Evolutionary conservation across 345 rosid genomes (phyloP), one percentile per base, ranked within the genome.

Genomic region (Brassica juncea): DNA sequence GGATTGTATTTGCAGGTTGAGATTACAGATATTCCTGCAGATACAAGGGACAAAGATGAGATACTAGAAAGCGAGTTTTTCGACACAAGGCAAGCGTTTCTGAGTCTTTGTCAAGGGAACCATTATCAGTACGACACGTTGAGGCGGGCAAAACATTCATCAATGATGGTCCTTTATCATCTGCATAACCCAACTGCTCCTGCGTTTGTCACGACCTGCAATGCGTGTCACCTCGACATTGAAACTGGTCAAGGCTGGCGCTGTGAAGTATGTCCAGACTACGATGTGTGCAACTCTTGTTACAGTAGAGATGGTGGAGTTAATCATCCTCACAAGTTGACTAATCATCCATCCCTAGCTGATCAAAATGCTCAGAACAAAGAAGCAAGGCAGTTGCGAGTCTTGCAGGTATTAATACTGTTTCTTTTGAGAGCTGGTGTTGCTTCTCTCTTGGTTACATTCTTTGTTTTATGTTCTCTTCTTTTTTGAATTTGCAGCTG

Each of bases 221-320:
- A 89, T 68, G 70, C 89, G 60, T 96, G 99, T 74, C 88, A 86
- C 79, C 94, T 92, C 75, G 99, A 96, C 84, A 93, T 96, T 77
- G 98, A 96, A 90, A 86, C 94, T 6, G 99, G 99, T 89, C 98
- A 96, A 84, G 97, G 99, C 71, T 96, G 99, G 99, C 94, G 93
- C 37, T 96, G 99, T 81, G 99, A 96, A 85, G 88, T 93, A 75
- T 96, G 99, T 82, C 97, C 98, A 2, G 97, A 96, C 76, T 96
- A 90, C 83, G 98, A 96, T 83, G 90, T 96, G 62, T 96, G 99
- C 86, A 92, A 93, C 75, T 47, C 84, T 37, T 93, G 99, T 84
- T 92, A 93, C 80, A 88, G 82, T 77, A 93, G 92, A 86, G 97
- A 92, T 76, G 97, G 94, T 23, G 89, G 92, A 75, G 82, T 90